Evolutionary conservation across 352 stramenopile genomes (phyloP).

Genomic region (Phytopythium ostracodes): DNA sequence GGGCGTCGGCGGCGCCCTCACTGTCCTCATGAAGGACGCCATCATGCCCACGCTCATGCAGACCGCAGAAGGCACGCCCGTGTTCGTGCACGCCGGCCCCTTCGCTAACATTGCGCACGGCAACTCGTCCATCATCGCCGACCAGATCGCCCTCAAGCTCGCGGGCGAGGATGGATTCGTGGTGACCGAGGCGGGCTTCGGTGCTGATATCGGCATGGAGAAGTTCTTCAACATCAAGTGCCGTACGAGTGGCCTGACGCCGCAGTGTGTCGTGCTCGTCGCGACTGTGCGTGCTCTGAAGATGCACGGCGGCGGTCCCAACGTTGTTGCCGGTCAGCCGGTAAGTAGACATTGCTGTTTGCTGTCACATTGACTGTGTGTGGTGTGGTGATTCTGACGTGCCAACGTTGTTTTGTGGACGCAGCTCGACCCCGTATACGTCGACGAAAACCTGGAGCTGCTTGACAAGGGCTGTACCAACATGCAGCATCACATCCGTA

Average conservation of each 20-base stretch:
- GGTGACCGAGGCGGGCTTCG: conserved; percentile 98
- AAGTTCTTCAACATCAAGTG: conserved; percentile 99
- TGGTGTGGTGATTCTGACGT: neutral
- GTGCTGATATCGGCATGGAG: conserved; percentile 95
- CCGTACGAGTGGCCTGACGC: conserved; percentile 91
- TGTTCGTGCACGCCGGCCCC: conserved; percentile 97
- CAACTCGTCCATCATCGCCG: conserved; percentile 97
- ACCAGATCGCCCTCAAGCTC: conserved; percentile 93
- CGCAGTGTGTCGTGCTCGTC: conserved; percentile 97
- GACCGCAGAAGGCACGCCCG: conserved; percentile 93
- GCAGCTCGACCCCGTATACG: conserved; percentile 88
- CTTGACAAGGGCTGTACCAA: conserved; percentile 91
- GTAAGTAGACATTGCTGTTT: conserved; percentile 28
- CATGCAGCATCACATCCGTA: conserved; percentile 95
- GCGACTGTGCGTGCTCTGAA: conserved; percentile 98
- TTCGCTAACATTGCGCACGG: conserved; percentile 99
- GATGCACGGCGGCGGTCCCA: conserved; percentile 98
- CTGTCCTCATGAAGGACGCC: conserved; percentile 98
- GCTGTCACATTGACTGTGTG: neutral
- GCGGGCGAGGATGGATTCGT: conserved; percentile 95
- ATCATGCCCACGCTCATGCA: conserved; percentile 98
- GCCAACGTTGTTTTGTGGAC: conserved; percentile 2
- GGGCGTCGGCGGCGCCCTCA: conserved; percentile 93
- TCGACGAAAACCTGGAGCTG: conserved; percentile 95
- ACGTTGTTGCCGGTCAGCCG: conserved; percentile 92